Conservation (phyloP, 2,329 filamentous ascomycete genomes). For the Pseudogymnoascus sp. region DNA sequence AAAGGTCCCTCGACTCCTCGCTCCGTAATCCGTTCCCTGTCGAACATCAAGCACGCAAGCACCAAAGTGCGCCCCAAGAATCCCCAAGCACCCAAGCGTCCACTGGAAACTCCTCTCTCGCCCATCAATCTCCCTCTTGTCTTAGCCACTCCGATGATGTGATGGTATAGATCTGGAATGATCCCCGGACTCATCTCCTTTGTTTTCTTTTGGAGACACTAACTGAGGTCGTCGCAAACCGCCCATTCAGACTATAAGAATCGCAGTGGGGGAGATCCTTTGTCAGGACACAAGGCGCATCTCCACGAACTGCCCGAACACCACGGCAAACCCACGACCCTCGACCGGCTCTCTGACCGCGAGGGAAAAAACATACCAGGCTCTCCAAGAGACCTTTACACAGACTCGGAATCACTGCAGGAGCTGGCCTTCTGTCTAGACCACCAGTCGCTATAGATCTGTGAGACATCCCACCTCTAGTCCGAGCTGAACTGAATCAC, state of each 20-base stretch:
- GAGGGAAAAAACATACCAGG: not conserved
- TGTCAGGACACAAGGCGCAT: not conserved
- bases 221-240: not conserved
- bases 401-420: constrained; percentile 12
- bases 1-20: not conserved
- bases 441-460: not conserved
- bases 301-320: not conserved
- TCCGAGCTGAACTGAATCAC: not conserved
- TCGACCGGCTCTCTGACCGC: not conserved
- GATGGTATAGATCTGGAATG: not conserved
- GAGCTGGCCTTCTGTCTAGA: constrained; percentile 23
- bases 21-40: not conserved
- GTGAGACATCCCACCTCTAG: not conserved
- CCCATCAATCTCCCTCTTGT: not conserved
- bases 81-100: not conserved
- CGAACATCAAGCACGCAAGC: not conserved
- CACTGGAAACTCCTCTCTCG: not conserved
- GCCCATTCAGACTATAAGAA: not conserved
- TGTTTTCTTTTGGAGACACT: not conserved
- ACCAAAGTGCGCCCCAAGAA: not conserved
- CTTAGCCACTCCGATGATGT: not conserved
- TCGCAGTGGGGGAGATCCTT: not conserved
- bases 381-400: not conserved
- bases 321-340: not conserved
- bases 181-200: not conserved